These are phyloP conservation scores for Rachicladosporium sp. DNA, from an alignment of 2,329 filamentous ascomycete genomes.

Conservation along the genomic window DNA sequence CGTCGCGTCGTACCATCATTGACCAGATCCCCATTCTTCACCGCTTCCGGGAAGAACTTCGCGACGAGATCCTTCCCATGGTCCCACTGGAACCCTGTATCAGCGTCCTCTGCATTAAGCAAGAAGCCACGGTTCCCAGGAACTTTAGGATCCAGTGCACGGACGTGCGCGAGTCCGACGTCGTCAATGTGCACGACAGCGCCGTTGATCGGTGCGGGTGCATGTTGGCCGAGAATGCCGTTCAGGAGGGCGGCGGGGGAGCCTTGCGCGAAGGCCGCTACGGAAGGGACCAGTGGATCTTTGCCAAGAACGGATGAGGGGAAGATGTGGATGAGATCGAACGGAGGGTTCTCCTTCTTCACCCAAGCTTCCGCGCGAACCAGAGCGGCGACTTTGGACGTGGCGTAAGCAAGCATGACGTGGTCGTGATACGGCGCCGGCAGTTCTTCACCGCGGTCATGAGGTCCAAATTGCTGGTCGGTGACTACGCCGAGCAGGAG, in stretches of 20 bases:
- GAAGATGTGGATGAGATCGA: slow-evolving; percentile 13
- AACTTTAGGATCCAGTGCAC: slow-evolving; percentile 10
- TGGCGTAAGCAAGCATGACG: slow-evolving; percentile 6
- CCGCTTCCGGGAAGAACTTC: slow-evolving; percentile 7
- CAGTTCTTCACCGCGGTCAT: neutral
- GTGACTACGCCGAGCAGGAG: neutral
- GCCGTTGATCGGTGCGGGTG: slow-evolving; percentile 5
- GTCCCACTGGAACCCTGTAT: slow-evolving; percentile 1
- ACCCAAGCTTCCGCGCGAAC: slow-evolving; percentile 8
- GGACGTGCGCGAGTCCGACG: slow-evolving; percentile 19
- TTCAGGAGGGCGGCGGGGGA: slow-evolving; percentile 10
- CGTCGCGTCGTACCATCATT: slow-evolving; percentile 5
- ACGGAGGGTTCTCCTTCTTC: slow-evolving; percentile 8
- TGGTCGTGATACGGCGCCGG: slow-evolving; percentile 3
- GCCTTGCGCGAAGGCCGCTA: slow-evolving; percentile 7
- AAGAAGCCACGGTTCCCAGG: slow-evolving; percentile 4
- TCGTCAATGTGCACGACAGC: slow-evolving; percentile 13
- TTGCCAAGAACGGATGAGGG: slow-evolving; percentile 13
- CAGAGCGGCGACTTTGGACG: slow-evolving; percentile 10
- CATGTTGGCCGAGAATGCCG: slow-evolving; percentile 7
- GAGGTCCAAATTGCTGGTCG: neutral
- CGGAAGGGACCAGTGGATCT: slow-evolving; percentile 13
- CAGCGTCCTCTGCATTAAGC: neutral
- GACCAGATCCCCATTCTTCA: slow-evolving; percentile 7
- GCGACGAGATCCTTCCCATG: slow-evolving; percentile 9